A percentile compares a stretch with the other conserved stretches of the same genome.
Conservation (phyloP, 805 yeast species). For the Candida lessepsii region DNA sequence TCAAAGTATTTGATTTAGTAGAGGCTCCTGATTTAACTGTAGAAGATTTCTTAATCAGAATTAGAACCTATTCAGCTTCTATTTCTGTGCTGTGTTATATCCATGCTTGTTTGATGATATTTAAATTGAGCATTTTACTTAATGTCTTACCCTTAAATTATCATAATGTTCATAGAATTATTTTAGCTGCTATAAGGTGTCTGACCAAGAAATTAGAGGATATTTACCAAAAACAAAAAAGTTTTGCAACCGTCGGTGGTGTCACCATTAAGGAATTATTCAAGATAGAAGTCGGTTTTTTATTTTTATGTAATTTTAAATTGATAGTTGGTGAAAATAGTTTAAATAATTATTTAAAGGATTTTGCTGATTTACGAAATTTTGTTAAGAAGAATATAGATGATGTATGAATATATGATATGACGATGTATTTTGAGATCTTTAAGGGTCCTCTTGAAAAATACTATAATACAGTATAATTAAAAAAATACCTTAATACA, state of each 20-base stretch:
- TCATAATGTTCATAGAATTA: slow-evolving; percentile 37
- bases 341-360: slow-evolving; percentile 32
- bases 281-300: slow-evolving; percentile 39
- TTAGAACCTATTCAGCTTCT: slow-evolving; percentile 39
- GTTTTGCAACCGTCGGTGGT: slow-evolving; percentile 44
- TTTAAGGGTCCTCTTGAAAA: no score
- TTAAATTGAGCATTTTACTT: slow-evolving; percentile 32
- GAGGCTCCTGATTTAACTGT: slow-evolving; percentile 35
- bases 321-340: slow-evolving; percentile 34
- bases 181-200: slow-evolving; percentile 41
- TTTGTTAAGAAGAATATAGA: slow-evolving; percentile 17
- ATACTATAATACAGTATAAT: no score
- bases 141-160: slow-evolving; percentile 31
- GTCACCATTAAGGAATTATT: slow-evolving; percentile 36
- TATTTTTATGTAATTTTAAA: slow-evolving; percentile 39
- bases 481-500: no score
- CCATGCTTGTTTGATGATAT: slow-evolving; percentile 39
- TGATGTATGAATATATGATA: neutral
- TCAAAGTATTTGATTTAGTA: slow-evolving; percentile 32
- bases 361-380: slow-evolving; percentile 29
- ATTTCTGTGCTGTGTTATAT: slow-evolving; percentile 39
- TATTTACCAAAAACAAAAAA: slow-evolving; percentile 39
- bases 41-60: slow-evolving; percentile 34
- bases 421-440: no score
- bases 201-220: slow-evolving; percentile 43